Conservation (phyloP, 108 stramenopile genomes). For the Cylindrotheca closterium region DNA sequence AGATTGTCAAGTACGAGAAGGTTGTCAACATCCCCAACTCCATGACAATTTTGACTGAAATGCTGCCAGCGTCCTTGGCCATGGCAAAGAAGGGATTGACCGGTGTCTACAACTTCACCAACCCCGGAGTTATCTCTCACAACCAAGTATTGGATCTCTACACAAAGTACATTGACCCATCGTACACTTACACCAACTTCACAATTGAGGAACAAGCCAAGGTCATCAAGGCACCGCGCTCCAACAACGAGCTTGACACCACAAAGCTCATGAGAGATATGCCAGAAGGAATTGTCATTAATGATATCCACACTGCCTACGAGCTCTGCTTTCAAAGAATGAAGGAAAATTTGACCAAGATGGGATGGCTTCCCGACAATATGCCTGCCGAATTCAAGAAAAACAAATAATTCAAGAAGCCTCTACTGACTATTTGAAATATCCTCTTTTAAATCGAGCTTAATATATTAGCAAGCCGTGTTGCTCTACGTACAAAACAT, state of each 20-base stretch:
- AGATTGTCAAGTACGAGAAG: slow-evolving; percentile 96
- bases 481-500: not conserved
- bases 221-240: slow-evolving; percentile 94
- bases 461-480: not conserved
- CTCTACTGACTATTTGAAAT: no score
- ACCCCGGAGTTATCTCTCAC: slow-evolving; percentile 99
- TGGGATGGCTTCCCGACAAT: slow-evolving; percentile 78
- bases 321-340: slow-evolving; percentile 94
- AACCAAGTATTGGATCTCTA: slow-evolving; percentile 97
- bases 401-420: not conserved
- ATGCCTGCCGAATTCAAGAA: slow-evolving; percentile 44
- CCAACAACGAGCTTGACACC: slow-evolving; percentile 98
- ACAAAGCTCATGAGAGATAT: slow-evolving; percentile 93
- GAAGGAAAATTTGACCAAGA: slow-evolving; percentile 85
- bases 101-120: slow-evolving; percentile 99
- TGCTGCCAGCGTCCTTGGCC: slow-evolving; percentile 93
- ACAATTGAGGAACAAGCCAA: slow-evolving; percentile 90
- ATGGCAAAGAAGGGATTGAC: slow-evolving; percentile 91
- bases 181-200: slow-evolving; percentile 97
- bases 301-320: slow-evolving; percentile 89
- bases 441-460: no score
- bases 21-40: slow-evolving; percentile 99
- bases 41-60: slow-evolving; percentile 97
- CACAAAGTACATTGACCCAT: slow-evolving; percentile 97
- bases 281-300: slow-evolving; percentile 88